Evolutionary conservation across 2,329 filamentous ascomycete genomes (phyloP).

Genomic region (Phyllosticta citriasiana): DNA sequence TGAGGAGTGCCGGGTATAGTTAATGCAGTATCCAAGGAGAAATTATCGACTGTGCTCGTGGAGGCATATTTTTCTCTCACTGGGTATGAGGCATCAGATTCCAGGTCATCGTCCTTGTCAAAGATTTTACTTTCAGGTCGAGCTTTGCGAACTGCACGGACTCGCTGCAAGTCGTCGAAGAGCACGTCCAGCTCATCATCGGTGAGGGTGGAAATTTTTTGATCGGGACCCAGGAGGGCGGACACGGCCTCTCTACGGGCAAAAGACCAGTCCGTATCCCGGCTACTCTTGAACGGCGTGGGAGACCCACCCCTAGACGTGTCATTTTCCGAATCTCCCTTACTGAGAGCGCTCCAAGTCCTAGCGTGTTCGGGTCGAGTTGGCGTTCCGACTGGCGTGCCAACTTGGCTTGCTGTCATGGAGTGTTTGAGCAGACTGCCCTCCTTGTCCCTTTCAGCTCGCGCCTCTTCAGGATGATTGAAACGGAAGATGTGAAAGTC

Average conservation of each 20-base stretch:
- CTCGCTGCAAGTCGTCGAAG: conserved; percentile 87
- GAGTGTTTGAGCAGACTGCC: conserved; percentile 77
- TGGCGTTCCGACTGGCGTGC: conserved; percentile 48
- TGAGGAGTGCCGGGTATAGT: conserved; percentile 92
- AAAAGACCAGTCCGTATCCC: conserved; percentile 91
- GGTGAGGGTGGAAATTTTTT: conserved; percentile 79
- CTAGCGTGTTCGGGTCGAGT: conserved; percentile 62
- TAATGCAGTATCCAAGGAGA: conserved; percentile 85
- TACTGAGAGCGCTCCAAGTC: conserved; percentile 54
- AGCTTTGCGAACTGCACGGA: conserved; percentile 73
- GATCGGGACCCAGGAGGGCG: conserved; percentile 79
- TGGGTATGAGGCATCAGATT: conserved; percentile 80
- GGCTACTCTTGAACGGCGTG: conserved; percentile 54
- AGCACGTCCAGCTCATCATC: conserved; percentile 91
- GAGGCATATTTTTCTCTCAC: conserved; percentile 92
- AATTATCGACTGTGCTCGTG: conserved; percentile 88
- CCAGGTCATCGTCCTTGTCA: conserved; percentile 69
- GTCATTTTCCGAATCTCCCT: conserved; percentile 64
- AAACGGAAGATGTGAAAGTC: conserved; percentile 99
- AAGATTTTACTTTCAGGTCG: conserved; percentile 45
- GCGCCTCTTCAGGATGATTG: conserved; percentile 93
- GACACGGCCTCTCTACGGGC: conserved; percentile 87
- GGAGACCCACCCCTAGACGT: conserved; percentile 74
- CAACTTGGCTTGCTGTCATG: conserved; percentile 53
- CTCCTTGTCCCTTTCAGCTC: conserved; percentile 77